phyloP scores from a whole-genome alignment of 2,329 filamentous ascomycete species.

The Knufia fluminis region DNA sequence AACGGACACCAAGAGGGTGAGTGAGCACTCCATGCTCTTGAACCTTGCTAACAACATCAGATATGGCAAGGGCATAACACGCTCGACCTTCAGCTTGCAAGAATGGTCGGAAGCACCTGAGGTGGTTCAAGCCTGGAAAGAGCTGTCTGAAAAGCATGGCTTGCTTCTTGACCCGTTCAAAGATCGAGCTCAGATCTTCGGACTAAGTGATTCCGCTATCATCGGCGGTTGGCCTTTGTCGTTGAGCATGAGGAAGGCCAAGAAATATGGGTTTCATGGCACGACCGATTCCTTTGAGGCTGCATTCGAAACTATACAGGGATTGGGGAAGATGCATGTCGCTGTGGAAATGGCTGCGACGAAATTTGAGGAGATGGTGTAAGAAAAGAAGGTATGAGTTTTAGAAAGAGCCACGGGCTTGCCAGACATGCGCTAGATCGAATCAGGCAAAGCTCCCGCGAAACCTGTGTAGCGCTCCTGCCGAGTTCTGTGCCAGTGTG shows the following conservation, averaged over 20 bases:
- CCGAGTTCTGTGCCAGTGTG: too few species aligned
- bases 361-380: slow-evolving; percentile 6
- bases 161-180: slow-evolving; percentile 25
- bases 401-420: background rate
- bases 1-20: slow-evolving; percentile 12
- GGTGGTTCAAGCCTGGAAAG: slow-evolving; percentile 38
- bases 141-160: slow-evolving; percentile 34
- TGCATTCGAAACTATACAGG: slow-evolving; percentile 8
- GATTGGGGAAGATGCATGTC: slow-evolving; percentile 12
- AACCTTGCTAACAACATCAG: slow-evolving; percentile 23
- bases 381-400: background rate
- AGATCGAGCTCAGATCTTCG: slow-evolving; percentile 12
- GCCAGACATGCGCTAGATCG: background rate
- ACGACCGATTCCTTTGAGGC: slow-evolving; percentile 27
- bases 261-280: slow-evolving; percentile 26
- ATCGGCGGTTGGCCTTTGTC: slow-evolving; percentile 16
- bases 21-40: slow-evolving; percentile 4
- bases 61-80: slow-evolving; percentile 34
- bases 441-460: too few species aligned
- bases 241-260: slow-evolving; percentile 25
- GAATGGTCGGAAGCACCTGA: slow-evolving; percentile 39
- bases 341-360: slow-evolving; percentile 4
- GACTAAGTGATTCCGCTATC: slow-evolving; percentile 12
- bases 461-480: too few species aligned
- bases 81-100: slow-evolving; percentile 34